Percentiles rank a stretch among this genome's conserved stretches.
Conservation (phyloP, 305 asterid genomes). For the Fraxinus xanthoxyloides region DNA sequence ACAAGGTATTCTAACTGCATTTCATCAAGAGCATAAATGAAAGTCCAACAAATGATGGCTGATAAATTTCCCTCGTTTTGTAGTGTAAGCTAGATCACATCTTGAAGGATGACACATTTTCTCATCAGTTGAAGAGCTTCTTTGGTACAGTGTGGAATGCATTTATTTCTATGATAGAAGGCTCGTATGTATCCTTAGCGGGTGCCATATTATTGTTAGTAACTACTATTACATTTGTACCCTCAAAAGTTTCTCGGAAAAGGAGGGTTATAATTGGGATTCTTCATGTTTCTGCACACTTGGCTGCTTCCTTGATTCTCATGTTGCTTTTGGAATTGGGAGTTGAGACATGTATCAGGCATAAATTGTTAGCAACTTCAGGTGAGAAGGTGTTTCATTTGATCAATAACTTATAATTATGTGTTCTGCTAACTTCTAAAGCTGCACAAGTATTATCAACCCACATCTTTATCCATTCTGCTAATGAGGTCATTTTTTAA, state of each 20-base stretch:
- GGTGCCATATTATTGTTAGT: constrained; percentile 69
- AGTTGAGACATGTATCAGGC: constrained; percentile 80
- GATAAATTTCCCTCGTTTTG: constrained; percentile 28
- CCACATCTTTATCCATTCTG: background rate
- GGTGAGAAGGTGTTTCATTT: constrained; percentile 39
- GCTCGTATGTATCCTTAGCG: constrained; percentile 67
- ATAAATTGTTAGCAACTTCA: constrained; percentile 79
- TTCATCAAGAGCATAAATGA: background rate
- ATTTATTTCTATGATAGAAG: constrained; percentile 66
- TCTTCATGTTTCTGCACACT: constrained; percentile 89
- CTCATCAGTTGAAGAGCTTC: constrained; percentile 80
- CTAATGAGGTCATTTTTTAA: background rate
- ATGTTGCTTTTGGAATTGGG: constrained; percentile 95
- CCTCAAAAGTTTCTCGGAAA: constrained; percentile 82
- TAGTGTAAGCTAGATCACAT: constrained; percentile 95
- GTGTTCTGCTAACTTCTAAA: background rate
- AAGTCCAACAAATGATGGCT: constrained; percentile 21
- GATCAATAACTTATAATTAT: constrained; percentile 3
- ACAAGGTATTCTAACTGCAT: background rate
- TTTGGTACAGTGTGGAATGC: constrained; percentile 83
- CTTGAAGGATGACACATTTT: constrained; percentile 72
- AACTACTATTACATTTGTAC: constrained; percentile 75
- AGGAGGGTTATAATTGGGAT: constrained; percentile 63
- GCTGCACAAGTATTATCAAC: background rate
- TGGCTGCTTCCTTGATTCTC: constrained; percentile 84